Base-by-base conservation (phyloP, 192 early-diverging fungal genomes). In the Coemansia sp. region DNA sequence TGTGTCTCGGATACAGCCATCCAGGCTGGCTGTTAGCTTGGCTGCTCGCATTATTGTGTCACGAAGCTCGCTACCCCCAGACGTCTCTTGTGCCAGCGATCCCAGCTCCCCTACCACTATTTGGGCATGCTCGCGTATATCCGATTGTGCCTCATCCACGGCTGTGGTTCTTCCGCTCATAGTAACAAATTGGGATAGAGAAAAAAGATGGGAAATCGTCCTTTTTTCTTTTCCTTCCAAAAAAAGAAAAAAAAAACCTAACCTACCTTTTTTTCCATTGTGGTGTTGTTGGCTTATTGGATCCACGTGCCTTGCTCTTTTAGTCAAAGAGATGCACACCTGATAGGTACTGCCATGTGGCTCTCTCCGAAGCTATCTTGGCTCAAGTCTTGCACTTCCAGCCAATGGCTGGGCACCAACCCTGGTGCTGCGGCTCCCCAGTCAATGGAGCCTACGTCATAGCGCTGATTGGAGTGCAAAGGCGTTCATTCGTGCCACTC, bases 91-190 rank as follows among this genome's bases (percentile, higher is more conserved):
- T 1, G 74, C 74, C 48, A 82, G 39, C 5, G 42, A 46, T 1
- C 79, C 79, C 16, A 76, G 61, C 31, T 76, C 73, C 0, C 46
- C 35, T 0, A 82, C 63, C 5, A 72, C 70, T 9, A 60, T 65
- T 51, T 82, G 79, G 7, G 79, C 66, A 53, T 73, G 79, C 38
- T 82, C 79, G 39, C 74, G 79, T 2, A 82, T 70, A 39, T 73
- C 79, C 4, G 63, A 23, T 31, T 75, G 73, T 0, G 74, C 66
- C 51, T 82, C 79, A 4, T 73, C 73, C 4, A 75, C 73, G n/a
- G 74, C 67, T 0, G 79, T 76, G 2, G 55, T n/a, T 26, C 46
- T 65, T 9, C 28, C 18, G 11, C n/a, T 58, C 18, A 42, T 61
- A 43, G 36, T 65, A 37, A 31, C 14, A 43, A 31, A 31, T 4